These are phyloP conservation scores for Colletotrichum trifolii DNA, from an alignment of 2,329 filamentous ascomycete species.

Conservation along the genomic window DNA sequence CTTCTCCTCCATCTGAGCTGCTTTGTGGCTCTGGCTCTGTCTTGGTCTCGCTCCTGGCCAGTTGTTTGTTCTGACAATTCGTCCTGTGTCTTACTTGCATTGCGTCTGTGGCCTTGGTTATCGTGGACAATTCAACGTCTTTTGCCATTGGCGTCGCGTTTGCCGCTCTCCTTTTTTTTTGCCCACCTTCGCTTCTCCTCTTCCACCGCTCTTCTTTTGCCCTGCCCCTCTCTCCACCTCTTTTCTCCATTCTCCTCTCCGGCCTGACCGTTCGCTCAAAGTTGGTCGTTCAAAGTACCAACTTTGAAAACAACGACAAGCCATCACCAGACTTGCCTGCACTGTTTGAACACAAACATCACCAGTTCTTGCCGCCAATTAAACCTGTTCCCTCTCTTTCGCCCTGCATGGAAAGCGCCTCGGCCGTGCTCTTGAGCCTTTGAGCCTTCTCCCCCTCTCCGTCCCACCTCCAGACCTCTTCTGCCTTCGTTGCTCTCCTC, in stretches of 20 bases:
- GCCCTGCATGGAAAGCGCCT: constrained; percentile 25
- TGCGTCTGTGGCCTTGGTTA: constrained; percentile 3
- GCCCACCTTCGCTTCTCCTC: neutral
- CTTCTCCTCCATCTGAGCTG: constrained; percentile 13
- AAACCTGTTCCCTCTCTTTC: constrained; percentile 2
- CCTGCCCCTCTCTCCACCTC: neutral
- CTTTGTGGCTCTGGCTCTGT: constrained; percentile 1
- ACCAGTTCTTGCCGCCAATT: neutral
- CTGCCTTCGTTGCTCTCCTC: constrained; percentile 11
- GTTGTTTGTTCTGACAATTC: neutral
- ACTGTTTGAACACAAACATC: neutral
- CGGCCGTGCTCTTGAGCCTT: neutral
- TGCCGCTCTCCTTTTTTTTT: neutral
- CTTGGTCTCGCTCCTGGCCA: neutral
- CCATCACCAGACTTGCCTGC: neutral
- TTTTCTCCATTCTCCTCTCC: neutral
- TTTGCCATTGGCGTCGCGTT: constrained; percentile 3
- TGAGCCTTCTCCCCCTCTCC: neutral
- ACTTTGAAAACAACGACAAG: too few relatives aligned
- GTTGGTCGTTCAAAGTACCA: neutral
- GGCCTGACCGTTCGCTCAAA: neutral
- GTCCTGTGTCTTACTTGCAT: neutral
- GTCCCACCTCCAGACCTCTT: neutral
- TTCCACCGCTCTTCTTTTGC: constrained; percentile 3
- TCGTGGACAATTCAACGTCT: neutral